Percentiles rank a stretch among this genome's conserved stretches.
Conservation (phyloP, 306 rosid species). For the Malus sylvestris region DNA sequence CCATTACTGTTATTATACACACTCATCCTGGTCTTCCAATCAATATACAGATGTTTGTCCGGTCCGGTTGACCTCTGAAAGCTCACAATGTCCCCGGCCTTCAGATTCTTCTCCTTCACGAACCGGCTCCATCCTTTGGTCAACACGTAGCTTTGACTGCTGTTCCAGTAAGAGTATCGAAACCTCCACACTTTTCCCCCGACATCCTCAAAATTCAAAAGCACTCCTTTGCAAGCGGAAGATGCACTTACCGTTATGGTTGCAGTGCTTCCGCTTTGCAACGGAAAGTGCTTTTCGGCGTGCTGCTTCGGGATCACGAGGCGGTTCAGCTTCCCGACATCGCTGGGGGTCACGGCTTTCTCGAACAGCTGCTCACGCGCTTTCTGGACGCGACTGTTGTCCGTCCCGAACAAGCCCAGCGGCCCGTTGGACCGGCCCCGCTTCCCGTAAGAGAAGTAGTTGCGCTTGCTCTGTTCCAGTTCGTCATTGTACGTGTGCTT, state of each 20-base stretch:
- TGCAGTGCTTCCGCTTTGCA: slow-evolving; percentile 29
- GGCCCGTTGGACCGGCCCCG: neutral
- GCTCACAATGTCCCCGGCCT: slow-evolving; percentile 82
- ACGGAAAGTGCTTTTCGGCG: slow-evolving; percentile 91
- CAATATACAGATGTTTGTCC: slow-evolving; percentile 67
- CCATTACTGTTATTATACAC: neutral
- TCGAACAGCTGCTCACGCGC: slow-evolving; percentile 78
- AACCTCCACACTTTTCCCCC: slow-evolving; percentile 98
- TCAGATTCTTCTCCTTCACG: slow-evolving; percentile 81
- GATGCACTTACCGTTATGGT: neutral
- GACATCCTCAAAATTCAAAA: slow-evolving; percentile 73
- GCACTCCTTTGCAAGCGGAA: slow-evolving; percentile 43
- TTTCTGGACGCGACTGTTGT: slow-evolving; percentile 5
- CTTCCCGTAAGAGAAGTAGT: slow-evolving; percentile 22
- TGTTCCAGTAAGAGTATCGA: slow-evolving; percentile 93
- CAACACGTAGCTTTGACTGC: slow-evolving; percentile 91
- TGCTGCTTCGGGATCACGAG: slow-evolving; percentile 91
- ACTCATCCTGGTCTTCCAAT: slow-evolving; percentile 45
- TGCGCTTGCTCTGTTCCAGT: slow-evolving; percentile 70
- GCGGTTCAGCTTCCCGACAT: slow-evolving; percentile 85
- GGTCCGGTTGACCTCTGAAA: slow-evolving; percentile 69
- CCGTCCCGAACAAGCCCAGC: neutral
- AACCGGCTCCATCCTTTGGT: slow-evolving; percentile 99
- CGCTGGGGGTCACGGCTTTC: slow-evolving; percentile 90
- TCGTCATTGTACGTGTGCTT: slow-evolving; percentile 94